phyloP scores from a whole-genome alignment of 208 protist species.

The Wallacemonas sp. region DNA sequence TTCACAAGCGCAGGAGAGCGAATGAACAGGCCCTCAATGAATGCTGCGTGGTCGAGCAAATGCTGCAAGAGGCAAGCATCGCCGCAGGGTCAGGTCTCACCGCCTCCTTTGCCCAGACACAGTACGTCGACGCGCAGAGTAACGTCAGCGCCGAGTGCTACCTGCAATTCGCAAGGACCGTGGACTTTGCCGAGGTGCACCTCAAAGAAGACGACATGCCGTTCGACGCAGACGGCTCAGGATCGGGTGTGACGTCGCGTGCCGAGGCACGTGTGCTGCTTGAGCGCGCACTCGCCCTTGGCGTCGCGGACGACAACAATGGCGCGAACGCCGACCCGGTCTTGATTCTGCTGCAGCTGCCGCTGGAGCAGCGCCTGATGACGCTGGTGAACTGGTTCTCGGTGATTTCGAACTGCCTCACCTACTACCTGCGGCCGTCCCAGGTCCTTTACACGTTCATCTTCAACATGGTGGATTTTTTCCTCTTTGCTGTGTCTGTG shows the following conservation, averaged over 20 bases:
- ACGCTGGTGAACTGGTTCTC: slow-evolving; percentile 46
- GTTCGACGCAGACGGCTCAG: not conserved
- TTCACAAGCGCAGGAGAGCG: not conserved
- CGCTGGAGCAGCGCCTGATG: slow-evolving; percentile 29
- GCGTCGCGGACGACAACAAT: not conserved
- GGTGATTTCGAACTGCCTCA: slow-evolving; percentile 60
- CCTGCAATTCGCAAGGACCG: not conserved
- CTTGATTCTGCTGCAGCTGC: slow-evolving; percentile 26
- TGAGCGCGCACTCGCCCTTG: not conserved
- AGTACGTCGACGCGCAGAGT: not conserved
- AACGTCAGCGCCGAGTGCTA: slow-evolving; percentile 1
- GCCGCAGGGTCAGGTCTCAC: not conserved
- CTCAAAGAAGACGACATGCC: too few species aligned
- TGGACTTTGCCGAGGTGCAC: not conserved
- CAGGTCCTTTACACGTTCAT: slow-evolving; percentile 69
- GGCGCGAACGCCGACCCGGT: slow-evolving; percentile 23
- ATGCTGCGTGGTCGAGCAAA: slow-evolving; percentile 1
- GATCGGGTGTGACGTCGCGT: not conserved
- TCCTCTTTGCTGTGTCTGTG: slow-evolving; percentile 30
- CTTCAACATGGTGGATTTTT: slow-evolving; percentile 46
- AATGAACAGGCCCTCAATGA: slow-evolving; percentile 1
- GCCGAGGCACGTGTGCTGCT: not conserved
- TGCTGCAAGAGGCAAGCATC: not conserved
- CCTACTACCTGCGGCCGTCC: slow-evolving; percentile 52
- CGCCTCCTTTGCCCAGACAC: not conserved